Conservation (phyloP, 345 rosid genomes). For the Brassica carinata region DNA sequence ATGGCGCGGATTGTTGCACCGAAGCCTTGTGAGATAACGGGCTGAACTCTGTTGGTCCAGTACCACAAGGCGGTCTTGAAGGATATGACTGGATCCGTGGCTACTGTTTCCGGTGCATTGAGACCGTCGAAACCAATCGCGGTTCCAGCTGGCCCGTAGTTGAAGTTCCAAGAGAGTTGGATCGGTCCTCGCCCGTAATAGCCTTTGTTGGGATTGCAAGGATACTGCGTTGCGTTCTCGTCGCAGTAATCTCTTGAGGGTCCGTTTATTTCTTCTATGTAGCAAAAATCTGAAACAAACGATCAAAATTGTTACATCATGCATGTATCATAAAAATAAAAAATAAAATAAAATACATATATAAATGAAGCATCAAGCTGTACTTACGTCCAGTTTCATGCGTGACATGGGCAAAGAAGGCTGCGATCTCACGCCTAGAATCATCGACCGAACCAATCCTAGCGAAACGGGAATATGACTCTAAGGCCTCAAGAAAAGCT, state of each 20-base stretch:
- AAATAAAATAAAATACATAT: too few species aligned
- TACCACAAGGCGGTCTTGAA: conserved; percentile 77
- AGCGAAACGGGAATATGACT: conserved; percentile 57
- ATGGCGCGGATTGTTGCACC: conserved; percentile 71
- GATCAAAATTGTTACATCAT: neutral
- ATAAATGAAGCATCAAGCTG: neutral
- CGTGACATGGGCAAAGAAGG: conserved; percentile 79
- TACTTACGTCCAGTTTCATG: conserved; percentile 84
- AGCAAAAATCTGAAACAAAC: conserved; percentile 54
- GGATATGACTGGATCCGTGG: conserved; percentile 51
- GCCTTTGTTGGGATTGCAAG: conserved; percentile 54
- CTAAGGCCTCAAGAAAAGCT: conserved; percentile 58
- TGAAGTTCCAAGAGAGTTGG: conserved; percentile 67
- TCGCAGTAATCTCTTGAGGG: conserved; percentile 52
- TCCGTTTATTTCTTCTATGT: conserved; percentile 58
- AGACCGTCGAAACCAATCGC: conserved; percentile 57
- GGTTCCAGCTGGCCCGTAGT: conserved; percentile 64
- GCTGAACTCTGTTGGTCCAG: conserved; percentile 60
- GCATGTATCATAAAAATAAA: too few species aligned
- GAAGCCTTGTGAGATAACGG: conserved; percentile 60
- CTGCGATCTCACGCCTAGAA: conserved; percentile 72
- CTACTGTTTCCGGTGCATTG: conserved; percentile 62
- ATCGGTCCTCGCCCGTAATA: conserved; percentile 72
- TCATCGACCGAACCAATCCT: conserved; percentile 50
- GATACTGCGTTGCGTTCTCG: conserved; percentile 44